Evolutionary conservation across 306 rosid genomes (phyloP).

Genomic region (Cicer pinnatifidum): DNA sequence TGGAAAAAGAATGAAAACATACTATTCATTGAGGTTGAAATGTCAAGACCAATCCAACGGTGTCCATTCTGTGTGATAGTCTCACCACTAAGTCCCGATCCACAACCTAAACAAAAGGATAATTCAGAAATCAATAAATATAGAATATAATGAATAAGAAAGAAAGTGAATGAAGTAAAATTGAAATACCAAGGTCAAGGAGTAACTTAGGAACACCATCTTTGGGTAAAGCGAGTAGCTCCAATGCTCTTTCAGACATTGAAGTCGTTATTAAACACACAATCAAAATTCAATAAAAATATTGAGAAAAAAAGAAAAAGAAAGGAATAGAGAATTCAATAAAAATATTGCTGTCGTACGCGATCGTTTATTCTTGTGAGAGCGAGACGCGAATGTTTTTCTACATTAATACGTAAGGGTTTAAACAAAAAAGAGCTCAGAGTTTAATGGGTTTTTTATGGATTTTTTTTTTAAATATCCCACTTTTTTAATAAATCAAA

Average conservation of each 20-base stretch:
- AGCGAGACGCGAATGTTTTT: too few relatives aligned
- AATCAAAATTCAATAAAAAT: neutral
- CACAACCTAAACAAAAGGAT: conserved; percentile 64
- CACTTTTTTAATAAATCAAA: too few relatives aligned
- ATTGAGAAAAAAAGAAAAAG: neutral
- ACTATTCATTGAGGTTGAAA: conserved; percentile 93
- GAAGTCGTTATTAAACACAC: conserved; percentile 27
- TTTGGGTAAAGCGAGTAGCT: conserved; percentile 78
- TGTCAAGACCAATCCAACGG: conserved; percentile 91
- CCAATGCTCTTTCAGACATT: conserved; percentile 81
- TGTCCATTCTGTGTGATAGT: conserved; percentile 71
- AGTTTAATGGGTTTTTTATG: too few relatives aligned
- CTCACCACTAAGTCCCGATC: conserved; percentile 93
- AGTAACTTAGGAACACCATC: conserved; percentile 79
- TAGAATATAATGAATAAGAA: too few relatives aligned
- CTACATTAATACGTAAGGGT: too few relatives aligned
- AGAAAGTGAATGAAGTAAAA: neutral
- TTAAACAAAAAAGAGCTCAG: too few relatives aligned
- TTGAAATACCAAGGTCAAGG: conserved; percentile 74
- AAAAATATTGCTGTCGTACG: too few relatives aligned
- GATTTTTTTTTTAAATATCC: too few relatives aligned
- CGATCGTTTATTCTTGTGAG: too few relatives aligned
- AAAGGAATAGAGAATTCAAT: neutral
- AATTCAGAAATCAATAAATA: neutral
- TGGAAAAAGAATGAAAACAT: conserved; percentile 28